A percentile compares a stretch with the other conserved stretches of the same genome.
These are phyloP conservation scores for Ophiocordyceps polyrhachis-furcata DNA, from an alignment of 2,329 filamentous ascomycete species.

Conservation along the genomic window DNA sequence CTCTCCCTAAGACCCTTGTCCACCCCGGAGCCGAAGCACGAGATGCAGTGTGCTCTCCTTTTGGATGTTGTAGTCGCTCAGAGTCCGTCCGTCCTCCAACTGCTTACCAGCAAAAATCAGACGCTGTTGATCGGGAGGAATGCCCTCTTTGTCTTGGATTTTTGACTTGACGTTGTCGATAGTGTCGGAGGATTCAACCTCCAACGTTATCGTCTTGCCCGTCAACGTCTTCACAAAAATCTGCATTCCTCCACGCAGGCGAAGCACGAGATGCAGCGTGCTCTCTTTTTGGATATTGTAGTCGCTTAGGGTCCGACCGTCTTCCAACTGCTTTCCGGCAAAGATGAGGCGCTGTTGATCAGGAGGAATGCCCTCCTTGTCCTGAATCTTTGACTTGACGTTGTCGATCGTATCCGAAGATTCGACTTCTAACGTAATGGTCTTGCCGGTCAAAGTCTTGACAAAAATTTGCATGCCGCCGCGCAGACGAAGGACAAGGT, in stretches of 20 bases:
- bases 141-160: conserved; percentile 87
- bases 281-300: conserved; percentile 96
- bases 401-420: conserved; percentile 88
- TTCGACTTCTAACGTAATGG: conserved; percentile 80
- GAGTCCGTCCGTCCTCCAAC: conserved; percentile 75
- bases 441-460: conserved; percentile 83
- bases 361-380: conserved; percentile 92
- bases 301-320: conserved; percentile 74
- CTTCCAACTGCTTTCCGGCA: conserved; percentile 69
- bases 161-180: conserved; percentile 92
- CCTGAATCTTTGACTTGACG: conserved; percentile 92
- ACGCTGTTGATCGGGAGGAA: conserved; percentile 86
- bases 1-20: conserved; percentile 39
- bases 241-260: conserved; percentile 79
- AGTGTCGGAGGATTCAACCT: conserved; percentile 76
- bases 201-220: conserved; percentile 86
- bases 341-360: conserved; percentile 58
- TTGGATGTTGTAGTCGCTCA: conserved; percentile 94
- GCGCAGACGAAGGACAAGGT: conserved; percentile 22
- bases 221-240: conserved; percentile 78
- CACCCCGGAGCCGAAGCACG: conserved; percentile 64
- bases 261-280: conserved; percentile 69
- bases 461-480: conserved; percentile 55
- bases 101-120: conserved; percentile 91
- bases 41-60: conserved; percentile 72